Percentiles rank a stretch among this genome's conserved stretches.
phyloP scores from a whole-genome alignment of 495 filamentous ascomycete species.

The Rostrohypoxylon terebratum region DNA sequence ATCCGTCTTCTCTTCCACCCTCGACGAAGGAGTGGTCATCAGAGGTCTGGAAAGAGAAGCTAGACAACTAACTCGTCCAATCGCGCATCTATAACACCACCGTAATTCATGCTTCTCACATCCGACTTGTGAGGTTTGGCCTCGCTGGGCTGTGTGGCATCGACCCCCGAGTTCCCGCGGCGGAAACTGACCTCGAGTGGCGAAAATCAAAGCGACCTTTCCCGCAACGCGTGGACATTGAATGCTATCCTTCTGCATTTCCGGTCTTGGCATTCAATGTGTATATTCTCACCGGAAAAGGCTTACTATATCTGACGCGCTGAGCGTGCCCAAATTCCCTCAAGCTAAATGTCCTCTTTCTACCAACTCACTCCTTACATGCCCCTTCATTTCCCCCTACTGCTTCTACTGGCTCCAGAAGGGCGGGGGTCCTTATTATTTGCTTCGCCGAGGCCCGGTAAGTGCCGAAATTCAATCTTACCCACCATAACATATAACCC shows the following conservation, averaged over 20 bases:
- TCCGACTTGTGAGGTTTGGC: conserved; percentile 21
- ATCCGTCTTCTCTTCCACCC: conserved; percentile 16
- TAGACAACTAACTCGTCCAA: conserved; percentile 21
- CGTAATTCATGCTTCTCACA: conserved; percentile 8
- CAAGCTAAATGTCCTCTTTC: conserved; percentile 29
- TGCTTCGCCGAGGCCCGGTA: conserved; percentile 24
- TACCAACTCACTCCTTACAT: conserved; percentile 11
- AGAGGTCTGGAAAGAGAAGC: conserved; percentile 13
- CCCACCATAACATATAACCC: conserved; percentile 6
- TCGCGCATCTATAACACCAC: not conserved
- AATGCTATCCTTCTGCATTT: conserved; percentile 26
- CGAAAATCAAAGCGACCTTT: conserved; percentile 11
- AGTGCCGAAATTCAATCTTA: conserved; percentile 37
- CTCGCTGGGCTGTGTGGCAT: conserved; percentile 17
- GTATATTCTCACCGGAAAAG: conserved; percentile 27
- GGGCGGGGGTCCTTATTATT: conserved; percentile 21
- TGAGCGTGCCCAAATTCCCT: conserved; percentile 41
- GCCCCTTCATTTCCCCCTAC: conserved; percentile 29
- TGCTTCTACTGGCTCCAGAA: conserved; percentile 15
- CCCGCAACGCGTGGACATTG: conserved; percentile 25
- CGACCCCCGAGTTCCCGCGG: conserved; percentile 33
- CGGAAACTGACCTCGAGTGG: conserved; percentile 23
- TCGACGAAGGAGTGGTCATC: conserved; percentile 5
- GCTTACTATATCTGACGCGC: conserved; percentile 47
- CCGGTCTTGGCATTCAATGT: conserved; percentile 35